Conservation (phyloP, 108 stramenopile species). For the Aurantiochytrium sp. region DNA sequence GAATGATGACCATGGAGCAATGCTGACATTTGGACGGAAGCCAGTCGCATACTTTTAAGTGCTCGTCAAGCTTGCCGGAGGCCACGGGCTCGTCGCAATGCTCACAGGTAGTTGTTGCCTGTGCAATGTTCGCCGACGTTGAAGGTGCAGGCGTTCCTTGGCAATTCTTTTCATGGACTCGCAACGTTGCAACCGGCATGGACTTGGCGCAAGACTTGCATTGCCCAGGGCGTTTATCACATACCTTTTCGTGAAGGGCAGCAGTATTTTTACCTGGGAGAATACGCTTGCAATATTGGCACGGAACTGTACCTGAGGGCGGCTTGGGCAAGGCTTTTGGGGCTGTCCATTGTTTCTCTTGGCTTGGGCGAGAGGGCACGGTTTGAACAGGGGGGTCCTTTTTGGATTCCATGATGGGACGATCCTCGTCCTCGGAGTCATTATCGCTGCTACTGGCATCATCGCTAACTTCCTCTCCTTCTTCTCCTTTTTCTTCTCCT, state of each 20-base stretch:
- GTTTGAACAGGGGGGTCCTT: too few relatives aligned
- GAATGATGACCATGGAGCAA: not conserved
- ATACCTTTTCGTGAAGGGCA: not conserved
- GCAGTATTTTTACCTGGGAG: not conserved
- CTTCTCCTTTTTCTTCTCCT: not conserved
- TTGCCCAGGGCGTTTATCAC: not conserved
- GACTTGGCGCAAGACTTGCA: not conserved
- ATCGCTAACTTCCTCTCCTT: too few relatives aligned
- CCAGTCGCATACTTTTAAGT: not conserved
- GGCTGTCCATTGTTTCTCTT: too few relatives aligned
- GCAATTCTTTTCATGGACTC: not conserved
- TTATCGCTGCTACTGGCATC: too few relatives aligned
- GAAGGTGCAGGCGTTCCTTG: not conserved
- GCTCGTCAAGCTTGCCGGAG: not conserved
- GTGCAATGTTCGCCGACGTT: not conserved
- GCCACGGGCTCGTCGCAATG: not conserved
- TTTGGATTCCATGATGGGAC: too few relatives aligned
- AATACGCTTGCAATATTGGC: not conserved
- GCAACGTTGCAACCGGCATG: not conserved
- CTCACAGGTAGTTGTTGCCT: not conserved
- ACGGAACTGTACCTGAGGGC: not conserved
- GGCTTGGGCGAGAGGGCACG: not conserved
- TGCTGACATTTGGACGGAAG: not conserved
- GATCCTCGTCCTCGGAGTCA: not conserved
- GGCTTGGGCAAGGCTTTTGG: not conserved